Evolutionary conservation across 116 monocot genomes (phyloP), one percentile per base, ranked within the genome.

Genomic region (Posidonia oceanica): DNA sequence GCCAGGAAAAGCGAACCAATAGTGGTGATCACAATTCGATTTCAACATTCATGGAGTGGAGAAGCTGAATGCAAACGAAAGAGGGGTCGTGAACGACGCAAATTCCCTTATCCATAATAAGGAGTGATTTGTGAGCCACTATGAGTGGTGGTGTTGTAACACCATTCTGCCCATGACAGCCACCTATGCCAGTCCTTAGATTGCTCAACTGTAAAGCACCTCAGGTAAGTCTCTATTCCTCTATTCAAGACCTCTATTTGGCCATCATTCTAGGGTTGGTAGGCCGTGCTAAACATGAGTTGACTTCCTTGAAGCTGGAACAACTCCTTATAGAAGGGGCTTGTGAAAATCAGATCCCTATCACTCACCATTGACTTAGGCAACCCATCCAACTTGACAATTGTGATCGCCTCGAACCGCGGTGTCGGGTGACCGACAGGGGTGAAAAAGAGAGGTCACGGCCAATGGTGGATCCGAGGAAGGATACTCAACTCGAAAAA

Each of bases 251-350:
- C 37, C 5, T 69, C 54, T 0, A 54, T 17, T 59, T 71, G 52
- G 3, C 56, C 37, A 59, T 71, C 40, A 6, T 57, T 59, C 51
- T 66, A 38, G 40, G 62, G 62, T 14, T 62, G 72, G 39, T 72
- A 63, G 0, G 62, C 54, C 18, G 52, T 36, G 21, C 29, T 29
- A 3, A 68, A 21, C 3, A 18, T 0, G 1, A 68, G 11, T 15
- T 41, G 40, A 20, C 44, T 14, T 2, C 66, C 66, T 7, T 66
- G 14, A 1, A 66, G 8, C 4, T n/a, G 40, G 17, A 66, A 16
- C 3, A 48, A 8, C 18, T 66, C 66, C 16, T 17, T 1, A 39
- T 41, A 66, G 18, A 66, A 66, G 1, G 5, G 8, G 44, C 66
- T 66, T 48, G 66, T 66, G 18, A 66, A 66, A 2, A 48, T 66